A percentile compares a stretch with the other conserved stretches of the same genome.
These are phyloP conservation scores for Orbilia blumenaviensis DNA, from an alignment of 2,329 filamentous ascomycete species.

Conservation along the genomic window DNA sequence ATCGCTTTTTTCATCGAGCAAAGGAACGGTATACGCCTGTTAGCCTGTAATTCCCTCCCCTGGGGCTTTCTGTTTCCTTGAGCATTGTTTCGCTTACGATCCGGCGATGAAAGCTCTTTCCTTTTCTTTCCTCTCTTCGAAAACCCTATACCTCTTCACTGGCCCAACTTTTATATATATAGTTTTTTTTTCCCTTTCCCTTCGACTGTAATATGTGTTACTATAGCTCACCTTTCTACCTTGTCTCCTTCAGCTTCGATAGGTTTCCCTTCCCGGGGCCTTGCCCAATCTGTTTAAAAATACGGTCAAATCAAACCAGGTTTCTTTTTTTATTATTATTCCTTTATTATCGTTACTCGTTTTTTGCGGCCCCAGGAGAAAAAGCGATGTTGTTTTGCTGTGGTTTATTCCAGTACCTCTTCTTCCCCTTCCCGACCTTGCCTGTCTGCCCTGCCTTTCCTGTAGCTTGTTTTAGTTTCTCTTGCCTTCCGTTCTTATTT, in stretches of 20 bases:
- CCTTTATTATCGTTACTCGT: conserved; percentile 44
- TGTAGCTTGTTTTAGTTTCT: conserved; percentile 45
- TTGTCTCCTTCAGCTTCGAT: conserved; percentile 48
- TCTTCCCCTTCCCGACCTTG: background rate
- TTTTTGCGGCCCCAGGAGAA: conserved; percentile 55
- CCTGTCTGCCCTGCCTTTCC: conserved; percentile 25
- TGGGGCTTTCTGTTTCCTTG: conserved; percentile 39
- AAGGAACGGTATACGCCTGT: conserved; percentile 46
- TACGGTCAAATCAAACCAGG: conserved; percentile 55
- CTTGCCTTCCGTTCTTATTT: conserved; percentile 17
- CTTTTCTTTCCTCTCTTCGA: conserved; percentile 10
- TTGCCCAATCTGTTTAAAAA: conserved; percentile 53
- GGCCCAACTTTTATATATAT: conserved; percentile 49
- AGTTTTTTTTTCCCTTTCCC: conserved; percentile 45
- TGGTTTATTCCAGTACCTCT: conserved; percentile 46
- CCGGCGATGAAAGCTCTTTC: conserved; percentile 40
- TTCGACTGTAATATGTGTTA: conserved; percentile 61
- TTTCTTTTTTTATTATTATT: conserved; percentile 55
- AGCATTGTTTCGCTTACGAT: conserved; percentile 36
- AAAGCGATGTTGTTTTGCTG: conserved; percentile 56
- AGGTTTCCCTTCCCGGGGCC: conserved; percentile 57
- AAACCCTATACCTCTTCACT: conserved; percentile 44
- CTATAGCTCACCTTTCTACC: conserved; percentile 58
- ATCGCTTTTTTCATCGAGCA: conserved; percentile 45
- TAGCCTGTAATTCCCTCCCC: conserved; percentile 53